Evolutionary conservation across 306 rosid species (phyloP), one percentile per base, ranked within the genome.

Genomic region (Phaseolus lunatus): DNA sequence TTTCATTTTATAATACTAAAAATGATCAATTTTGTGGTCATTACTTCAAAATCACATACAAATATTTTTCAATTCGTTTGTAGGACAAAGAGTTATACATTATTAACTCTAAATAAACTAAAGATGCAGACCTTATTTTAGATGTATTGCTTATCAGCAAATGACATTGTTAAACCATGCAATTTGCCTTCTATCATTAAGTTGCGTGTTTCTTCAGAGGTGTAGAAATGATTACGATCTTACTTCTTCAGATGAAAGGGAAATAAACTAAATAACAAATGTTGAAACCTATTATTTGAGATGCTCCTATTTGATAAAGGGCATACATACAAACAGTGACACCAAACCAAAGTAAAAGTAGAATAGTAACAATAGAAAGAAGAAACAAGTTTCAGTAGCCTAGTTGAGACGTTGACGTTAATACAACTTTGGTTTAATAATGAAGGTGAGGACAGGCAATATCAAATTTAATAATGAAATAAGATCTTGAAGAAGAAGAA

Each of bases 381-480:
- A 77, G 48, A 47, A 56, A 39, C 49, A 59, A 47, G 35, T 56
- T 57, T 73, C 47, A 67, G 52, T 59, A 53, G 78, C 81, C 80
- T 85, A 73, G 44, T 73, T 73, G 57, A 61, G 83, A 78, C 53
- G 83, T 68, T 81, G 78, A 85, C 69, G 71, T 78, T 69, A 73
- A 15, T 77, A 64, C 78, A 68, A 72, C 5, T 73, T 81, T 62
- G 53, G n/a, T n/a, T n/a, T n/a, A n/a, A n/a, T 64, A 33, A 31
- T 12, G 4, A 61, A 69, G 76, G 78, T 2, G 75, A 63, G 27
- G 92, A 86, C 87, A 81, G 35, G 45, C 54, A 86, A 86, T 44
- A 84, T 84, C 39, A 78, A 37, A 84, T 78, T 71, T 76, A 72
- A 80, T 84, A 64, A 80, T 79, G 52, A 68, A 48, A 69, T 18